phyloP scores from a whole-genome alignment of 345 rosid genomes.

The Orychophragmus violaceus region DNA sequence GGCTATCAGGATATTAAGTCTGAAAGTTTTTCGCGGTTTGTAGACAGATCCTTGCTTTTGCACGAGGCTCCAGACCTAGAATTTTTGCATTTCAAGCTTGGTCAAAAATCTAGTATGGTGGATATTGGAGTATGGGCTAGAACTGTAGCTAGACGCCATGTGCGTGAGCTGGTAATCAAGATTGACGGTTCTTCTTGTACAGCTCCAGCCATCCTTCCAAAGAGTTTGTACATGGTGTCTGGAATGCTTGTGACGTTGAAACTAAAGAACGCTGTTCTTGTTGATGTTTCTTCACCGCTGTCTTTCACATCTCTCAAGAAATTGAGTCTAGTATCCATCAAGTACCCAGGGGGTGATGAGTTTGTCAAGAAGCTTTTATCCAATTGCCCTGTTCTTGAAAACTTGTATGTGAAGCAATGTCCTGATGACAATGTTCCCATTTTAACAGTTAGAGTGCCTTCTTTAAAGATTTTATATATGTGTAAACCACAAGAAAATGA shows the following conservation, averaged over 20 bases:
- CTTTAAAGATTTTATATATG: neutral
- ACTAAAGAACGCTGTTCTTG: neutral
- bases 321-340: neutral
- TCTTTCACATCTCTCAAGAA: neutral
- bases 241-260: neutral
- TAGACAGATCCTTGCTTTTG: too few relatives aligned
- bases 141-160: neutral
- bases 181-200: neutral
- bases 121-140: neutral
- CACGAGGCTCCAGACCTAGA: too few relatives aligned
- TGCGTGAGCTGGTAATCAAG: neutral
- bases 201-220: neutral
- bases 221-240: neutral
- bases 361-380: slow-evolving; percentile 4
- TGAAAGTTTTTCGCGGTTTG: too few relatives aligned
- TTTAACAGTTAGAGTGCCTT: neutral
- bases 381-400: slow-evolving; percentile 9
- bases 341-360: neutral
- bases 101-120: neutral
- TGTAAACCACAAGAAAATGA: fast-evolving
- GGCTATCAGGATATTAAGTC: too few relatives aligned
- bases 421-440: neutral
- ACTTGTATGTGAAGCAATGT: neutral
- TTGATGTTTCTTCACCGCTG: neutral
- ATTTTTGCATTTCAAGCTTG: neutral